phyloP scores from a whole-genome alignment of 129 eudicot genomes.

The Daucus carota region DH1_v3.0 NC_030386.2:14935501-14936000 shows the following conservation, averaged over 20 bases:
- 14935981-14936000: not conserved
- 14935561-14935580: too few relatives aligned
- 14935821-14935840: constrained; percentile 68
- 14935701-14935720: not conserved
- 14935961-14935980: not conserved
- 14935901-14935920: too few relatives aligned
- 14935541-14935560: too few relatives aligned
- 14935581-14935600: too few relatives aligned
- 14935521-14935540: too few relatives aligned
- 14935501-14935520: too few relatives aligned
- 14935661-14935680: not conserved
- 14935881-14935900: too few relatives aligned
- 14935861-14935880: not conserved
- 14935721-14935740: constrained; percentile 28
- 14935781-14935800: constrained; percentile 84
- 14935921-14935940: too few relatives aligned
- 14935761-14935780: constrained; percentile 83
- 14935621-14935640: not conserved
- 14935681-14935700: not conserved
- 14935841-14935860: not conserved
- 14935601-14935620: too few relatives aligned
- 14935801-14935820: constrained; percentile 72
- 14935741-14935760: constrained; percentile 94
- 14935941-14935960: too few relatives aligned
- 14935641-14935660: too few relatives aligned